Percentiles rank a stretch among this genome's conserved stretches.
Conservation (phyloP, 2,329 filamentous ascomycete species). For the Anthostomella pinea region DNA sequence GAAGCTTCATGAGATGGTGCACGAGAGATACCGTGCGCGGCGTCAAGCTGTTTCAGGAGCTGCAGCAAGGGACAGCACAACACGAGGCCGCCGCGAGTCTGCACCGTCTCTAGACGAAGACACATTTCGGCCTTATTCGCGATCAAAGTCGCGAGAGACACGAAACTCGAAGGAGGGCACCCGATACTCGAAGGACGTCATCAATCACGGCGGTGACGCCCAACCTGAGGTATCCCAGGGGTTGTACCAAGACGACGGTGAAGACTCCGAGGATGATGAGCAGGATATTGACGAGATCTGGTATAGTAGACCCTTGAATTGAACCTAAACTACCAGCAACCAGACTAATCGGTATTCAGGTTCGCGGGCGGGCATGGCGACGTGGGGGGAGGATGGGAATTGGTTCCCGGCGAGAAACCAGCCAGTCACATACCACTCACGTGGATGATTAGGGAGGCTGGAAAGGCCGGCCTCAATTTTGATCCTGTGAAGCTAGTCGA, state of each 20-base stretch:
- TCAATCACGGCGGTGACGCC: conserved; percentile 17
- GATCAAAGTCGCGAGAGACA: conserved; percentile 30
- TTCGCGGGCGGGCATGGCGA: conserved; percentile 79
- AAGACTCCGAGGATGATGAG: conserved; percentile 45
- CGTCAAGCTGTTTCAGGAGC: conserved; percentile 11
- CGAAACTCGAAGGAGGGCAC: conserved; percentile 16
- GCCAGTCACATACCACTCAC: conserved; percentile 66
- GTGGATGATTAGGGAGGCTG: conserved; percentile 67
- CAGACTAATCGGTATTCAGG: conserved; percentile 8
- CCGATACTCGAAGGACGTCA: conserved; percentile 14
- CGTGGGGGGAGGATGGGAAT: conserved; percentile 73
- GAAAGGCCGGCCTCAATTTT: conserved; percentile 65
- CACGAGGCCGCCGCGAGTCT: conserved; percentile 18
- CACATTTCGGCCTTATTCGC: conserved; percentile 32
- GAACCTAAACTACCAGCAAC: too few species aligned
- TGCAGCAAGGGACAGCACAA: conserved; percentile 1
- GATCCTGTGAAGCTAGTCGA: conserved; percentile 65
- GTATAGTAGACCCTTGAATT: too few species aligned
- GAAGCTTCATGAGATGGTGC: conserved; percentile 16
- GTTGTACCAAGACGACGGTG: conserved; percentile 32
- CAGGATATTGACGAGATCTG: conserved; percentile 79
- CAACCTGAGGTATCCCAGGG: conserved; percentile 34
- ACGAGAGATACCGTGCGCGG: conserved; percentile 38
- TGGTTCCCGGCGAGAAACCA: conserved; percentile 54
- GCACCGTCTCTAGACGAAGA: conserved; percentile 25